Percentiles rank a stretch among this genome's conserved stretches.
These are phyloP conservation scores for Artemisia princeps DNA, from an alignment of 140 eudicot genomes.

Conservation along the genomic window DNA sequence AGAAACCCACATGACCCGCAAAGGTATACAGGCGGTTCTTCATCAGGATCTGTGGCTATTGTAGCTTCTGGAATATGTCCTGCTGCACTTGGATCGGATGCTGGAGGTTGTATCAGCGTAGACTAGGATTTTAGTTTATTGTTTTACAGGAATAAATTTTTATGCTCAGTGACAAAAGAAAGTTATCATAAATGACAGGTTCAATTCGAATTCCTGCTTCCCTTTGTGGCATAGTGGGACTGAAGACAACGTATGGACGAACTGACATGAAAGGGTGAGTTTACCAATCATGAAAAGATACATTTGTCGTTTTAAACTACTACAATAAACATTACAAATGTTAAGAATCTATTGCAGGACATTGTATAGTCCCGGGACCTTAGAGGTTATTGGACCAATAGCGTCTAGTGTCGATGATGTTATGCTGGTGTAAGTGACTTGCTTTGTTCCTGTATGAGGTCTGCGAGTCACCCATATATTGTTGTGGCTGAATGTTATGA, in stretches of 20 bases:
- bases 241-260: conserved; percentile 75
- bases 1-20: conserved; percentile 79
- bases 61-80: conserved; percentile 84
- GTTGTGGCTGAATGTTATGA: too few relatives aligned
- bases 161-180: conserved; percentile 5
- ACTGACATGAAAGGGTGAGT: conserved; percentile 60
- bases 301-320: background rate
- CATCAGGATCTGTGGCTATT: conserved; percentile 89
- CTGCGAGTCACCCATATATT: background rate
- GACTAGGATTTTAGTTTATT: background rate
- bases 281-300: conserved; percentile 1
- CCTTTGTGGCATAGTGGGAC: conserved; percentile 84
- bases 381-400: conserved; percentile 74
- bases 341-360: conserved; percentile 23
- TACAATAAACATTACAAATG: background rate
- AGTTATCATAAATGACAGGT: conserved; percentile 42
- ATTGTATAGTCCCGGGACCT: conserved; percentile 62
- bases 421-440: conserved; percentile 27
- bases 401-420: conserved; percentile 77
- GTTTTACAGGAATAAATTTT: background rate
- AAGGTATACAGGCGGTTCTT: conserved; percentile 90
- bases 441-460: background rate
- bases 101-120: conserved; percentile 57
- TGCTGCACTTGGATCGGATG: conserved; percentile 89
- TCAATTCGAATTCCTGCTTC: conserved; percentile 85